These are phyloP conservation scores for Rusavskia elegans DNA, from an alignment of 495 filamentous ascomycete species.

Conservation along the genomic window DNA sequence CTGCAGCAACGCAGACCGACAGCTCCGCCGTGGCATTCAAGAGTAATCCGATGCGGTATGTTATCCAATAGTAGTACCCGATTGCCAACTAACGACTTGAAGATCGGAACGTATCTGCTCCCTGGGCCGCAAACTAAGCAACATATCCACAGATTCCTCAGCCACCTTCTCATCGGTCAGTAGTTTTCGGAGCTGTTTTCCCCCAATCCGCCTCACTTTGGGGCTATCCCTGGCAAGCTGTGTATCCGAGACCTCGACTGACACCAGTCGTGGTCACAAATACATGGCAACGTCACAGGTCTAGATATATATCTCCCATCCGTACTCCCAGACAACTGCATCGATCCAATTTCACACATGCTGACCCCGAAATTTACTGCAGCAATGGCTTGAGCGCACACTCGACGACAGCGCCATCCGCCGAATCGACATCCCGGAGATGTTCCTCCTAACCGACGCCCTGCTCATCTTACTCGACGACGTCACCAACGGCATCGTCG, in stretches of 20 bases:
- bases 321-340: no score
- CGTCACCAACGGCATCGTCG: slow-evolving; percentile 64
- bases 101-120: slow-evolving; percentile 66
- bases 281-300: no score
- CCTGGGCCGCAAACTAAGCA: slow-evolving; percentile 54
- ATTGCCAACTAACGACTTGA: no score
- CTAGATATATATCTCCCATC: no score
- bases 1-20: neutral
- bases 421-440: slow-evolving; percentile 60
- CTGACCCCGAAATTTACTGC: no score
- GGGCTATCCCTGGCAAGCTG: no score
- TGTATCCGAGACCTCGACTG: no score
- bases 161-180: slow-evolving; percentile 33
- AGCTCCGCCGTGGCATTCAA: neutral
- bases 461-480: slow-evolving; percentile 71
- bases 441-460: slow-evolving; percentile 71
- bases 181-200: no score
- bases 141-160: slow-evolving; percentile 48
- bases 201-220: no score
- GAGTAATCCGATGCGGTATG: neutral
- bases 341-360: no score
- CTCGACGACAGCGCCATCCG: slow-evolving; percentile 47
- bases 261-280: no score
- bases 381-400: slow-evolving; percentile 63
- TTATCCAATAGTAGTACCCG: no score